These are phyloP conservation scores for Blakeslea trispora DNA, from an alignment of 371 early-diverging fungal species.

Conservation along the genomic window DNA sequence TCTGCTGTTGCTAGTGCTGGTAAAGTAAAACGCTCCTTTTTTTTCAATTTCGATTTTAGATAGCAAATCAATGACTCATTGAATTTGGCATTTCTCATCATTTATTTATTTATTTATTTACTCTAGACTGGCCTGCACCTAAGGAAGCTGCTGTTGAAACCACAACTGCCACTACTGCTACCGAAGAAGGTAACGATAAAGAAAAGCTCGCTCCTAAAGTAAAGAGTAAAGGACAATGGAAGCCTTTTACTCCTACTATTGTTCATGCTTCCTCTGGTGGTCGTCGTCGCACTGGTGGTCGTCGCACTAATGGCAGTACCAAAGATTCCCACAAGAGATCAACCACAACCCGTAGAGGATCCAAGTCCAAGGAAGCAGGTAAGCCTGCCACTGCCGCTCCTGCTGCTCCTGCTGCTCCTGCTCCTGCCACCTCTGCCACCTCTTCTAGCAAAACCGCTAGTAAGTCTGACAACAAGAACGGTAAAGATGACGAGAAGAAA, in stretches of 20 bases:
- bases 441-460: slow-evolving; percentile 1
- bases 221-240: slow-evolving; percentile 63
- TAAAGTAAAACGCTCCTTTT: slow-evolving; percentile 13
- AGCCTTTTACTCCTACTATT: slow-evolving; percentile 62
- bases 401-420: slow-evolving; percentile 9
- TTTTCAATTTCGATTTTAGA: too few relatives aligned
- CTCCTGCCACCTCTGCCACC: slow-evolving; percentile 2
- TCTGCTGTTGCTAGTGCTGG: slow-evolving; percentile 15
- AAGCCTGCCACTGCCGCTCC: not conserved
- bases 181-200: slow-evolving; percentile 35
- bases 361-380: slow-evolving; percentile 19
- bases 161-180: not conserved
- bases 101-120: too few relatives aligned
- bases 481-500: slow-evolving; percentile 25
- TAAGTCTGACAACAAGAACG: slow-evolving; percentile 16
- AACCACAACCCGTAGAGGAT: slow-evolving; percentile 16
- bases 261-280: slow-evolving; percentile 59
- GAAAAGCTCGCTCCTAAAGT: slow-evolving; percentile 46
- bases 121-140: slow-evolving; percentile 51
- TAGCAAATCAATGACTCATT: too few relatives aligned
- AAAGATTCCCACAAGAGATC: slow-evolving; percentile 1
- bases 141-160: slow-evolving; percentile 44
- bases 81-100: too few relatives aligned
- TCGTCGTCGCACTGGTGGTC: slow-evolving; percentile 30
- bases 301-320: slow-evolving; percentile 15